Conservation (phyloP, 805 yeast species). For the Wickerhamomyces bovis region DNA sequence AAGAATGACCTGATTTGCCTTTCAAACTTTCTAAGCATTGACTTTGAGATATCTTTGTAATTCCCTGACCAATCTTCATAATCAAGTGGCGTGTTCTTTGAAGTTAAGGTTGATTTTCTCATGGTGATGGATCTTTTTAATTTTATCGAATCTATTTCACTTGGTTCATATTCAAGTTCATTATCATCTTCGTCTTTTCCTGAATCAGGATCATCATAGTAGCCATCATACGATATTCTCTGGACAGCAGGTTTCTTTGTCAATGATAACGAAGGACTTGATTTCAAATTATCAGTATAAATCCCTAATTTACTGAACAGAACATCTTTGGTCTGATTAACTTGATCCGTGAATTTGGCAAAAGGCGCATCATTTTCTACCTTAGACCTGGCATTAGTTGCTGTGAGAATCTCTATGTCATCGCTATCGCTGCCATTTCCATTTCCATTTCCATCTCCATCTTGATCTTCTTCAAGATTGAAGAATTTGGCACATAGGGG, state of each 20-base stretch:
- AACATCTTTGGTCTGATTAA: conserved; percentile 15
- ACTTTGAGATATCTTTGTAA: conserved; percentile 12
- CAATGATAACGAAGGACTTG: conserved; percentile 18
- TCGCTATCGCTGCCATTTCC: background rate
- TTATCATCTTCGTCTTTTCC: background rate
- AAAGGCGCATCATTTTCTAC: background rate
- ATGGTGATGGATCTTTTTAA: conserved; percentile 21
- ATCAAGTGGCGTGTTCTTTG: background rate
- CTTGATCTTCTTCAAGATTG: conserved; percentile 1
- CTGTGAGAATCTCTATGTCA: background rate
- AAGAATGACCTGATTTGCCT: conserved; percentile 14
- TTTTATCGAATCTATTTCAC: conserved; percentile 13
- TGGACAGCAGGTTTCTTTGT: conserved; percentile 10
- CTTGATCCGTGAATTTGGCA: conserved; percentile 3
- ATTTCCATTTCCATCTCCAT: too few species aligned
- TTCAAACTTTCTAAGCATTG: conserved; percentile 20
- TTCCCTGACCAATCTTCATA: background rate
- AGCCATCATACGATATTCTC: conserved; percentile 4
- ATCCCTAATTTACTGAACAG: conserved; percentile 23
- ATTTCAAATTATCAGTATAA: conserved; percentile 22
- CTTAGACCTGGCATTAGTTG: background rate
- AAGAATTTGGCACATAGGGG: conserved; percentile 16
- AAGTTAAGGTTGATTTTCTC: conserved; percentile 9
- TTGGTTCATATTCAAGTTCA: background rate
- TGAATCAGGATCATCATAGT: conserved; percentile 5